These are phyloP conservation scores for Graphium sp. DNA, from an alignment of 2,329 filamentous ascomycete species.

Conservation along the genomic window DNA sequence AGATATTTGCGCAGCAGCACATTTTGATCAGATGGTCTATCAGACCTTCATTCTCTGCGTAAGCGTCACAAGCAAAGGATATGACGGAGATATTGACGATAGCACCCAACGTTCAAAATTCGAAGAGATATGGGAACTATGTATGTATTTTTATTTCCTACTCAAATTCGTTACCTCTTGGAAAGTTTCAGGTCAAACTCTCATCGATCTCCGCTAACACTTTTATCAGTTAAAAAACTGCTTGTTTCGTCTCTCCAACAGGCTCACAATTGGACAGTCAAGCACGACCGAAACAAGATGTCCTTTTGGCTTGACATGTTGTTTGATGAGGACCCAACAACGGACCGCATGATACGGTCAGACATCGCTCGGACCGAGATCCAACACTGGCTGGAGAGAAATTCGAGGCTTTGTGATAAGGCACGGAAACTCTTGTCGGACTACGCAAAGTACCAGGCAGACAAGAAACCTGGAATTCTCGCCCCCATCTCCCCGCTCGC, in stretches of 20 bases:
- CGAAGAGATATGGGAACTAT: slow-evolving; percentile 47
- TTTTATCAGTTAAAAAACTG: slow-evolving; percentile 41
- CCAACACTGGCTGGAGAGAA: slow-evolving; percentile 44
- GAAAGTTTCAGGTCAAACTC: neutral
- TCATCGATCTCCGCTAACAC: slow-evolving; percentile 8
- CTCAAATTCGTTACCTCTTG: neutral
- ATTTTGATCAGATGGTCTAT: slow-evolving; percentile 50
- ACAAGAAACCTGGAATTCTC: slow-evolving; percentile 30
- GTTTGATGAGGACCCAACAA: slow-evolving; percentile 41
- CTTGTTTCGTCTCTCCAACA: slow-evolving; percentile 50
- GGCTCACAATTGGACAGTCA: slow-evolving; percentile 52
- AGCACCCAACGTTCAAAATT: slow-evolving; percentile 38
- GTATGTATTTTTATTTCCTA: slow-evolving; percentile 15
- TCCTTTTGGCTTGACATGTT: slow-evolving; percentile 50
- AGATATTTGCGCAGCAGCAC: slow-evolving; percentile 45
- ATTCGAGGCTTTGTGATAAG: slow-evolving; percentile 39
- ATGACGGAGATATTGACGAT: slow-evolving; percentile 45
- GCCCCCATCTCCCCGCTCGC: slow-evolving; percentile 31
- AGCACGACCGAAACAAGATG: slow-evolving; percentile 55
- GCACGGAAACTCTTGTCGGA: slow-evolving; percentile 36
- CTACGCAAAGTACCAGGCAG: slow-evolving; percentile 31
- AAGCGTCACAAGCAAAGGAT: slow-evolving; percentile 51
- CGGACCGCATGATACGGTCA: slow-evolving; percentile 33
- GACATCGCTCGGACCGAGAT: slow-evolving; percentile 43
- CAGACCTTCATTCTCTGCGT: slow-evolving; percentile 49